Evolutionary conservation across 148 eudicot species (phyloP), one percentile per base, ranked within the genome.

Genomic region (Fagopyrum esculentum): DNA sequence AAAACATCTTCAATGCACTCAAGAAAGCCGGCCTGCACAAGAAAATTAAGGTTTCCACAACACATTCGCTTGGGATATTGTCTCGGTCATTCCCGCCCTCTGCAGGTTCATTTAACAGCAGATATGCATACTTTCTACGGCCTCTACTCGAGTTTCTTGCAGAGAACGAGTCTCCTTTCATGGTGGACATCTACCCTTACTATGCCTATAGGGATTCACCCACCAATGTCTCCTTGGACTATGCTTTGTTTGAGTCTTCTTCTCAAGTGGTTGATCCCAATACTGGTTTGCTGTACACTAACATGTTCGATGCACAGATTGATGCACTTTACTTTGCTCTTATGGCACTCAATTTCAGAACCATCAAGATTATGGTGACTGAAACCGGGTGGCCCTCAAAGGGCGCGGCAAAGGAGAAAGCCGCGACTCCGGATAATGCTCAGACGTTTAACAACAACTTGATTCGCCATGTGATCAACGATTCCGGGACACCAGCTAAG

Each of bases 331-430:
- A 95, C 81, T 95, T 76, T 46, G 97, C 99, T 1, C 80, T 95
- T 61, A 82, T 61, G 87, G 96, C 84, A 50, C 73, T 95, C 64
- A 90, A 89, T 79, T 95, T 84, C 79, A 76, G 78, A 73, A 92
- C 97, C 51, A 84, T 95, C 64, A 86, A 90, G 78, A 81, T 95
- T 69, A 90, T 89, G 97, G 99, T 92, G 52, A 95, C 99, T 0
- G 99, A 95, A 78, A 92, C 99, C 0, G 99, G 99, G 10, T 95
- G 99, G 99, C 99, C 99, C 15, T 90, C 99, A 0, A 95, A 92
- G 83, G 99, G 99, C 9, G 83, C 97, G 0, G 71, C 90, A 0
- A 86, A 87, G 72, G 99, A 95, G 78, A 89, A 77, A 4, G 96
- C 89, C 54, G 99, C 99, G 35, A 89, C 92, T 69, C 91, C 97